Evolutionary conservation across 345 rosid genomes (phyloP).

Genomic region (Arabidopsis arenosa): DNA sequence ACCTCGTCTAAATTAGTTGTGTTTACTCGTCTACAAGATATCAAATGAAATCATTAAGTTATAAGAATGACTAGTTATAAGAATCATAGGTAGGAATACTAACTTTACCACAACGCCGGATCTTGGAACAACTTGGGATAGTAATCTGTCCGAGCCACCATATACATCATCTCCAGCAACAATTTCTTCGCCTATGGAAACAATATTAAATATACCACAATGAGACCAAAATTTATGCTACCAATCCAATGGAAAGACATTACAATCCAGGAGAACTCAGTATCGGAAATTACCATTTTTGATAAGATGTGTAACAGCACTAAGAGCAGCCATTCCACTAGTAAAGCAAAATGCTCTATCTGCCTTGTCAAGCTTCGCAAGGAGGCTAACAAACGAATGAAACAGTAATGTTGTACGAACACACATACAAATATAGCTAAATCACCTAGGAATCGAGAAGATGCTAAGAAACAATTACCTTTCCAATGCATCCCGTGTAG

Average conservation of each 20-base stretch:
- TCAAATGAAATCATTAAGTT: conserved; percentile 15
- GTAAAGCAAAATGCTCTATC: conserved; percentile 97
- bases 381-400: conserved; percentile 59
- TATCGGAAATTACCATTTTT: conserved; percentile 54
- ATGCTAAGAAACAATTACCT: conserved; percentile 49
- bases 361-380: conserved; percentile 94
- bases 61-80: not conserved
- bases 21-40: conserved; percentile 74
- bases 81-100: conserved; percentile 45
- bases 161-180: conserved; percentile 95
- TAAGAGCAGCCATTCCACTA: conserved; percentile 98
- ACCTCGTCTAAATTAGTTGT: conserved; percentile 72
- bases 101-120: conserved; percentile 77
- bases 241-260: not conserved
- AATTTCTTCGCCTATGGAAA: conserved; percentile 73
- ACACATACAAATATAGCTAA: conserved; percentile 19
- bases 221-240: conserved; percentile 1
- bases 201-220: conserved; percentile 1
- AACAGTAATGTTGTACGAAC: not conserved
- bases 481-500: conserved; percentile 87
- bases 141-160: conserved; percentile 91
- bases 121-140: conserved; percentile 86
- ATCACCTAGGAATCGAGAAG: conserved; percentile 5
- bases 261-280: not conserved
- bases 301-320: conserved; percentile 79